A percentile compares a stretch with the other conserved stretches of the same genome.
phyloP scores from a whole-genome alignment of 345 rosid species.

The Punica granatum region DNA sequence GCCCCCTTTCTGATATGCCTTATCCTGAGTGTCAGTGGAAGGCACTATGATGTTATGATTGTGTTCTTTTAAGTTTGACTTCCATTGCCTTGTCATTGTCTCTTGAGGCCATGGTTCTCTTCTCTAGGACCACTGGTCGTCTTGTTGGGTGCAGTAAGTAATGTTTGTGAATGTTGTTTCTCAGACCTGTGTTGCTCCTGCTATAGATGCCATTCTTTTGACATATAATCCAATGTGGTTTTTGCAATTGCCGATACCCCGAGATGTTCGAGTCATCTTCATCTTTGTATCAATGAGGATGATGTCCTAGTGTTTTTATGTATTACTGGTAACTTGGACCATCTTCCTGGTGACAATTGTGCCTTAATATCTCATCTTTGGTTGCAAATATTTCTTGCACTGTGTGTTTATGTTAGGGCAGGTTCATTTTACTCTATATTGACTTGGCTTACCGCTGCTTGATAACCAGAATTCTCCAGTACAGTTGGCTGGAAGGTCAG shows the following conservation, averaged over 20 bases:
- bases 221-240: not conserved
- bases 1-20: not conserved
- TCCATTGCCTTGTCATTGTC: not conserved
- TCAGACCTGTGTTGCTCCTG: no score
- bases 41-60: not conserved
- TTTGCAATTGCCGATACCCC: not conserved
- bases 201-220: not conserved
- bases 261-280: not conserved
- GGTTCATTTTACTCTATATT: not conserved
- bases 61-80: not conserved
- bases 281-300: not conserved
- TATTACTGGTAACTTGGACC: not conserved
- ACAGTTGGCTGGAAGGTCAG: conserved; percentile 77
- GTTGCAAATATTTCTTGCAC: not conserved
- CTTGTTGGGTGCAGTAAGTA: not conserved
- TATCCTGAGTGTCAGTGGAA: not conserved
- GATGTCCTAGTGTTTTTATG: not conserved
- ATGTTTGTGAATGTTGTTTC: not conserved
- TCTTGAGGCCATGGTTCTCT: not conserved
- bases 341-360: not conserved
- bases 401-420: not conserved
- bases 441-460: conserved; percentile 7
- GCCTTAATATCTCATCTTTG: not conserved
- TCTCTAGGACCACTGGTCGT: no score
- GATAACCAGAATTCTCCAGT: conserved; percentile 76